A percentile compares a stretch with the other conserved stretches of the same genome.
These are phyloP conservation scores for Psophocarpus tetragonolobus DNA, from an alignment of 306 rosid genomes.

Conservation along the genomic window DNA sequence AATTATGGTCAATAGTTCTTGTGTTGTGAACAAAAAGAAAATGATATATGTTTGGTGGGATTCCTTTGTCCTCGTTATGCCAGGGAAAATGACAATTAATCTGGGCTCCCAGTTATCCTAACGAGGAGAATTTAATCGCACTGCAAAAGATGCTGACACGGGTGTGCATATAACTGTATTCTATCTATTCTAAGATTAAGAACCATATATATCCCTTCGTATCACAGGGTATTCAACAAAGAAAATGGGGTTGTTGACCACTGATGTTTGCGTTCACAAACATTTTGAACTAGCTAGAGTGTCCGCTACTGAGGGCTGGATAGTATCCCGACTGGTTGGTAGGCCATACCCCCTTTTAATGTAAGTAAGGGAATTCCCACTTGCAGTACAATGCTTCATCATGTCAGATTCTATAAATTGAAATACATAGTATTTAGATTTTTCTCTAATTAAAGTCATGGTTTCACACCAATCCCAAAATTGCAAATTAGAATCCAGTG, in stretches of 20 bases:
- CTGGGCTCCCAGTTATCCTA: background rate
- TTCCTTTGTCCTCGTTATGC: background rate
- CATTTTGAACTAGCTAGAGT: background rate
- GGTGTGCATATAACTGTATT: background rate
- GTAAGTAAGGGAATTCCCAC: constrained; percentile 14
- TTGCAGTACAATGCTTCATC: constrained; percentile 22
- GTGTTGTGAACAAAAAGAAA: constrained; percentile 11
- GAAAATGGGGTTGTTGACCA: background rate
- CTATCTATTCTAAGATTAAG: background rate
- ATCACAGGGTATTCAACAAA: background rate
- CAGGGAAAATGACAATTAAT: background rate
- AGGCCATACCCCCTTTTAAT: constrained; percentile 37
- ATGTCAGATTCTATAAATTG: constrained; percentile 1
- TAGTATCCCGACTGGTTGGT: constrained; percentile 12
- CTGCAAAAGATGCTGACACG: background rate
- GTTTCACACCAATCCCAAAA: constrained; percentile 15
- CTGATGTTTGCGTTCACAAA: background rate
- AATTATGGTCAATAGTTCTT: background rate
- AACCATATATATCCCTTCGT: background rate
- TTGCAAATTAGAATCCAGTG: background rate
- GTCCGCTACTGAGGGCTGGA: background rate
- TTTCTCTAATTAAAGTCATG: background rate
- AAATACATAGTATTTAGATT: background rate
- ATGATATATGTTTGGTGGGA: background rate
- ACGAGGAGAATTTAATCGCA: background rate